Base-by-base conservation (phyloP, 2,329 filamentous ascomycete genomes). In the Chalara sp. region DNA sequence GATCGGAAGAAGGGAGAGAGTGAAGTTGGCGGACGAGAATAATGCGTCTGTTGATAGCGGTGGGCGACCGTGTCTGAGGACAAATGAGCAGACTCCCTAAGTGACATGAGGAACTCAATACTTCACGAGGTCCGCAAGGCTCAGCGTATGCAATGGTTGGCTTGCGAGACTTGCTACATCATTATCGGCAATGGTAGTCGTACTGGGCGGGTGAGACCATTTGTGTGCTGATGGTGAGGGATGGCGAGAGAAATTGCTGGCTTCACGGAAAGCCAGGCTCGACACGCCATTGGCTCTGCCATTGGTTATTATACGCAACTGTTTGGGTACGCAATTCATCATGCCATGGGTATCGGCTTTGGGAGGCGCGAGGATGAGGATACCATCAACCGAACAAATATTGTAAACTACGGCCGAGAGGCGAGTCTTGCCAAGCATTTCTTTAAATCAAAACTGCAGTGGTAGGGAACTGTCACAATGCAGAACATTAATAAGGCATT, bases 11-110 rank as follows among this genome's bases (percentile, higher is more conserved):
- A 96, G 86, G 31, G 86, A 88, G 58, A 97, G 85, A 10, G 93
- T 95, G 72, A 97, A 97, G 72, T 96, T 96, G 56, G 93, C 93
- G 1, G 91, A 96, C 37, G 86, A 83, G 61, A 96, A 83, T 50
- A 99, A 80, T 28, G 89, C 87, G 39, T 84, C 76, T 50, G 85
- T 80, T 3, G 87, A 87, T 47, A 97, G 79, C 0, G 93, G 91
- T 32, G 92, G 92, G 6, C 87, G 84, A 54, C 93, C 93, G 60
- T 84, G 78, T 65, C 80, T 83, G 52, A 21, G n/a, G 11, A 7
- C 2, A 44, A 41, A 12, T 43, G 10, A 48, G 44, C 37, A 44
- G 21, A 7, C 11, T 39, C 5, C 8, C 35, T 6, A 32, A 5
- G 13, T 12, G 32, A 28, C 33, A 45, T 10, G 11, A 47, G 50